Evolutionary conservation across 768 basidiomycete species (phyloP), one percentile per base, ranked within the genome.

Genomic region (Vishniacozyma victoriae): DNA sequence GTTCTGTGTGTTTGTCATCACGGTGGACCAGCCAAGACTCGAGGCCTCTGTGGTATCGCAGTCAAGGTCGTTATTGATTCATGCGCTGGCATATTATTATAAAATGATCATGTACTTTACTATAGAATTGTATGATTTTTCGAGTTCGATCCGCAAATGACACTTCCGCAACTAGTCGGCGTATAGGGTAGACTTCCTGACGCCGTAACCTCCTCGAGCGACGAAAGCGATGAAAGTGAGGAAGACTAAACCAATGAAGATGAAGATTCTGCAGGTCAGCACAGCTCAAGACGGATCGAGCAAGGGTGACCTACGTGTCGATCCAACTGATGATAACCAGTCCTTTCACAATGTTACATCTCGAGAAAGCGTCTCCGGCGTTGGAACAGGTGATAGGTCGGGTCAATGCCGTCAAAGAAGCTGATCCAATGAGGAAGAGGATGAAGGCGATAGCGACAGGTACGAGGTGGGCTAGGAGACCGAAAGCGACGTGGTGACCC

Each of bases 291-390:
- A n/a, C n/a, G n/a, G n/a, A n/a, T n/a, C n/a, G n/a, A n/a, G n/a
- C n/a, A 9, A 11, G 37, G 9, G 12, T 18, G 9, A 68, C 61
- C 55, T 47, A 66, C 62, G 57, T 58, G 47, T 68, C 70, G 19
- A 64, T 72, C 66, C 67, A 66, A 26, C 62, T 62, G 35, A 68
- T 69, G 19, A 71, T 51, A 19, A 73, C 68, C n/a, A 70, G 46
- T 19, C 68, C 71, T 53, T 70, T 71, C 36, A 71, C 65, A 6
- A 71, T 61, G 47, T 61, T 65, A 51, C 72, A 72, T 20, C 69
- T 46, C 25, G 45, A 48, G 49, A 68, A 72, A 1, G 38, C 33
- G 23, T 59, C 48, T 7, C 41, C 51, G 15, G 53, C 52, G 37
- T 40, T 41, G 9, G 62, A 58, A 57, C 73, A 74, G 46, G 57